These are phyloP conservation scores for Pythium guiyangense DNA, from an alignment of 352 stramenopile genomes.

Conservation along the genomic window DNA sequence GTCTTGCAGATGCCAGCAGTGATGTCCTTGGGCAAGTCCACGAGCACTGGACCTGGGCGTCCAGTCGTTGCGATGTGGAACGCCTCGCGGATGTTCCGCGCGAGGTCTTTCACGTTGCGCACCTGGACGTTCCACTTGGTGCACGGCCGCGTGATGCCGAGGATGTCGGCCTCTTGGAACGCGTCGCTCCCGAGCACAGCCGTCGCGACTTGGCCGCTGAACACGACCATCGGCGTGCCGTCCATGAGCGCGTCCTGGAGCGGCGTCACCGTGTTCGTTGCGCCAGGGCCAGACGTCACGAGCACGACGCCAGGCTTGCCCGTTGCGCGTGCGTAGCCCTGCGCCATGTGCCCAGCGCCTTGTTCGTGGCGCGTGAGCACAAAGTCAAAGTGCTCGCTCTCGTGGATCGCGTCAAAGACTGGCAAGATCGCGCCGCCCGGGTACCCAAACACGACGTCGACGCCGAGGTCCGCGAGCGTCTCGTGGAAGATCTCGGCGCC, in stretches of 20 bases:
- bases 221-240: slow-evolving; percentile 92
- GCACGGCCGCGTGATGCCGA: slow-evolving; percentile 86
- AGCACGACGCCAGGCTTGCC: slow-evolving; percentile 90
- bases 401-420: slow-evolving; percentile 93
- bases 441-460: slow-evolving; percentile 93
- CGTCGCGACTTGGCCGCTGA: slow-evolving; percentile 93
- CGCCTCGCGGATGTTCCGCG: slow-evolving; percentile 93
- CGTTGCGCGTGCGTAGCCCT: slow-evolving; percentile 79
- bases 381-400: slow-evolving; percentile 81
- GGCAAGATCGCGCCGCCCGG: slow-evolving; percentile 92
- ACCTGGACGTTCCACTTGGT: slow-evolving; percentile 98
- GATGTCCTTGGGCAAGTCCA: slow-evolving; percentile 96
- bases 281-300: slow-evolving; percentile 91
- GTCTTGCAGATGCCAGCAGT: slow-evolving; percentile 75
- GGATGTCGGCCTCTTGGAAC: slow-evolving; percentile 89
- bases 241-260: slow-evolving; percentile 94
- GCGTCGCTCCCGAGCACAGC: slow-evolving; percentile 89
- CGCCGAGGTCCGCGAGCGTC: slow-evolving; percentile 88
- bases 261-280: slow-evolving; percentile 93
- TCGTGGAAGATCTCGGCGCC: slow-evolving; percentile 94
- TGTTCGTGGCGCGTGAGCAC: slow-evolving; percentile 81
- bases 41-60: slow-evolving; percentile 91
- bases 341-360: slow-evolving; percentile 81
- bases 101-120: slow-evolving; percentile 93
- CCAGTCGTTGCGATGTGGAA: slow-evolving; percentile 95